Evolutionary conservation across 306 rosid species (phyloP).

Genomic region (Dryas drummondii): DNA sequence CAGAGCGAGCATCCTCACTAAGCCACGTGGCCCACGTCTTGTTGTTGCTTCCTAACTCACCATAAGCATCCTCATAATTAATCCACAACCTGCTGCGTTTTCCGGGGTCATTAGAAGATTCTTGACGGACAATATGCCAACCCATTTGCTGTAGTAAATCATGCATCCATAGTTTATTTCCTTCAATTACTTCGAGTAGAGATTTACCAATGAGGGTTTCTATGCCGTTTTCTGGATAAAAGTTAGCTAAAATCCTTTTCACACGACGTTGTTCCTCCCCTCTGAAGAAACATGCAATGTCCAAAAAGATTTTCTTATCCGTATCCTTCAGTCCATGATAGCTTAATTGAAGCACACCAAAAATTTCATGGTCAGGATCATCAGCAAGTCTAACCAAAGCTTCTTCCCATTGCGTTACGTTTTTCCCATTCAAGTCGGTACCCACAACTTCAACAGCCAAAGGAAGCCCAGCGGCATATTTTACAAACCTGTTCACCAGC

Average conservation of each 20-base stretch:
- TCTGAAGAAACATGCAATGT: conserved; percentile 30
- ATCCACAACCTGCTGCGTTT: conserved; percentile 26
- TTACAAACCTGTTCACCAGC: not conserved
- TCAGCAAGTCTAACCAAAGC: conserved; percentile 3
- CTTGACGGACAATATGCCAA: conserved; percentile 3
- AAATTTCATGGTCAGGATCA: conserved; percentile 12
- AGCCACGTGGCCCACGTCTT: conserved; percentile 3
- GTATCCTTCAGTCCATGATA: not conserved
- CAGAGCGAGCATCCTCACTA: not conserved
- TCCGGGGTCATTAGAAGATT: not conserved
- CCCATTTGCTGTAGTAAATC: conserved; percentile 27
- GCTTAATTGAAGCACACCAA: conserved; percentile 6
- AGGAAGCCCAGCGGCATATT: conserved; percentile 18
- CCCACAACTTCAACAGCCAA: conserved; percentile 20
- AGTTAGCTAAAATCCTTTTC: not conserved
- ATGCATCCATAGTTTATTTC: conserved; percentile 24
- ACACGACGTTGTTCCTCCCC: conserved; percentile 15
- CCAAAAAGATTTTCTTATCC: not conserved
- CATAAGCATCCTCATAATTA: not conserved
- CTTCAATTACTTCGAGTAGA: conserved; percentile 1
- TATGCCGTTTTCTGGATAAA: conserved; percentile 10
- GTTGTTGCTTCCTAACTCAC: no score
- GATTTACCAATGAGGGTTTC: conserved; percentile 7
- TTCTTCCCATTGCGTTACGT: not conserved
- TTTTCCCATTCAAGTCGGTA: not conserved